A percentile compares a stretch with the other conserved stretches of the same genome.
phyloP scores from a whole-genome alignment of 2,329 filamentous ascomycete species.

The Aspergillus vadensis region DNA sequence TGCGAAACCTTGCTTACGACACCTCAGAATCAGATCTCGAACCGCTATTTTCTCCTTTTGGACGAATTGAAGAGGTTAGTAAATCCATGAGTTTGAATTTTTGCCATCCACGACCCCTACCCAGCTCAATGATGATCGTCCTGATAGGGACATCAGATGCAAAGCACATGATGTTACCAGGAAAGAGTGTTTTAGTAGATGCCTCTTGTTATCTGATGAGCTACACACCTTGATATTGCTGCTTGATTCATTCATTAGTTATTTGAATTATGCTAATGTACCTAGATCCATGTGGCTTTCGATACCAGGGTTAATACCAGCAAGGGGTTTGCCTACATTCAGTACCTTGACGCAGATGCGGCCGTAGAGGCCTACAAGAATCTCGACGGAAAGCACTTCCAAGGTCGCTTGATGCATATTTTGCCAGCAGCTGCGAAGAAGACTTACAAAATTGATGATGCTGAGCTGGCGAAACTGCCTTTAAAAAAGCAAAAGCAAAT shows the following conservation, averaged over 20 bases:
- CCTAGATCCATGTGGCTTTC: conserved; percentile 81
- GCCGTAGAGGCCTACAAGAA: conserved; percentile 78
- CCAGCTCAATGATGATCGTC: conserved; percentile 81
- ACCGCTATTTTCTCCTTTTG: conserved; percentile 69
- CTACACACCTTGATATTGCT: conserved; percentile 22
- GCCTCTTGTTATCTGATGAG: conserved; percentile 82
- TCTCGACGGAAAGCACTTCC: conserved; percentile 83
- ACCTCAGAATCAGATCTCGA: conserved; percentile 76
- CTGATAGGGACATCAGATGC: conserved; percentile 99
- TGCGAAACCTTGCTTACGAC: conserved; percentile 84
- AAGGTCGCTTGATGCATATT: conserved; percentile 88
- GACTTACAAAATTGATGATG: conserved; percentile 81
- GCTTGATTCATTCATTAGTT: conserved; percentile 30
- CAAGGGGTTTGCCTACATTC: conserved; percentile 89
- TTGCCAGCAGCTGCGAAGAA: conserved; percentile 82
- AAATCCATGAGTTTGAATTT: conserved; percentile 15
- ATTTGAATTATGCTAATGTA: conserved; percentile 45
- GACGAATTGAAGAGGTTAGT: conserved; percentile 84
- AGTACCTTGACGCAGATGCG: conserved; percentile 70
- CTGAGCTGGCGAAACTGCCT: conserved; percentile 84
- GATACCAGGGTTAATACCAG: conserved; percentile 68
- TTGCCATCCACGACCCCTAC: conserved; percentile 17
- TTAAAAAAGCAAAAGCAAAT: conserved; percentile 93
- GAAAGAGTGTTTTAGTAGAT: conserved; percentile 99
- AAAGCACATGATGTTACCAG: conserved; percentile 84